Evolutionary conservation across 495 filamentous ascomycete species (phyloP), one percentile per base, ranked within the genome.

Genomic region (Chaetomidium leptoderma): DNA sequence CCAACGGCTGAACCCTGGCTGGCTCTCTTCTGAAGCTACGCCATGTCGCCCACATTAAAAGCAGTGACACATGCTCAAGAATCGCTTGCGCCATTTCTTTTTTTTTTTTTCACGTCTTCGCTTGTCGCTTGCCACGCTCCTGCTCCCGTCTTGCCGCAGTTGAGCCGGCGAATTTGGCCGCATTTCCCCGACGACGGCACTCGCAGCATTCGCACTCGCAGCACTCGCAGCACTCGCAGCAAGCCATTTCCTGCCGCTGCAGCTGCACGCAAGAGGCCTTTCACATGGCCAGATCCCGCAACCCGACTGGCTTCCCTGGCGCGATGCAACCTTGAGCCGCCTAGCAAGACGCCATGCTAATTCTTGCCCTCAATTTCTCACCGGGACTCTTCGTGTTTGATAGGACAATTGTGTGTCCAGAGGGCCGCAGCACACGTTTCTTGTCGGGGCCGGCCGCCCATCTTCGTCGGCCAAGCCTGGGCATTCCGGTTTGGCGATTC

Each of bases 161-260:
- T 60, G 35, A 46, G 52, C 65, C 60, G 65, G 53, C 6, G 19
- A 61, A 63, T 64, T 66, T 49, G 66, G 57, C 66, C 66, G 66
- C 59, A 64, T 59, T 64, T 63, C 61, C 66, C 66, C 63, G 66
- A 57, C 33, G 13, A 19, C 1, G 6, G 27, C 36, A 6, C 37
- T 42, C 16, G 23, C 14, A 36, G 54, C 40, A 17, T n/a, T n/a
- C n/a, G n/a, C n/a, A n/a, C n/a, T n/a, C n/a, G n/a, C n/a, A n/a
- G n/a, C n/a, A n/a, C n/a, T n/a, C n/a, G n/a, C 1, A 11, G 27
- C 36, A 6, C 37, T 42, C 16, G 23, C 14, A 36, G 54, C 40
- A 17, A n/a, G 36, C 37, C 45, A 37, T 52, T 48, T 54, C 14
- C 53, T 55, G 42, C 55, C 40, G 43, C 40, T 49, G 53, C 53